phyloP scores from a whole-genome alignment of 2,329 filamentous ascomycete genomes.

The Phialocephala sp. region DNA sequence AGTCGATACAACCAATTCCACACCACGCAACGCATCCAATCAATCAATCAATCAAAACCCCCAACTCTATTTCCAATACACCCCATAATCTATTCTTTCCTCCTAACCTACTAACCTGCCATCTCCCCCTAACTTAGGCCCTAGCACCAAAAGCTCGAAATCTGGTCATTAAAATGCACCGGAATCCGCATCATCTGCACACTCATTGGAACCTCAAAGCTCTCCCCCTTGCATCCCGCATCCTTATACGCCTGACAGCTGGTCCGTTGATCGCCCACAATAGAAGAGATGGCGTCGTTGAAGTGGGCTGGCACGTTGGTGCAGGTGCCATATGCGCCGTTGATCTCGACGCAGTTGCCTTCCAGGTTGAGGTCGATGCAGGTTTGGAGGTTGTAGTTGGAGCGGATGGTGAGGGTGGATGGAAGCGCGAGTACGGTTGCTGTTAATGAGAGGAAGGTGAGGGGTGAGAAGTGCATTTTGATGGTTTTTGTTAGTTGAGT shows the following conservation, averaged over 20 bases:
- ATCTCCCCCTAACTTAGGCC: neutral
- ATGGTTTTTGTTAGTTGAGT: neutral
- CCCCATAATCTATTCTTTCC: neutral
- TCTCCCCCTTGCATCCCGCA: neutral
- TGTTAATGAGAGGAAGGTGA: neutral
- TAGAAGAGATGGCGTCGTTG: neutral
- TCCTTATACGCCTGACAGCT: neutral
- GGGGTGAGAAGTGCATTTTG: neutral
- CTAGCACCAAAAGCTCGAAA: conserved; percentile 4
- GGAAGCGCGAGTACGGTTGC: neutral
- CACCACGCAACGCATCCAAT: neutral
- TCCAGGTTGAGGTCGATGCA: conserved; percentile 3
- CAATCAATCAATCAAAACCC: neutral
- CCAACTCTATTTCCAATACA: neutral
- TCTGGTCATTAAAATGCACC: neutral
- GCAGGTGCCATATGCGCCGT: neutral
- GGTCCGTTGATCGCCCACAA: neutral
- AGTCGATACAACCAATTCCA: neutral
- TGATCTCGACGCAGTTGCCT: conserved; percentile 5
- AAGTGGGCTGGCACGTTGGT: neutral
- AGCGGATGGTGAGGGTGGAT: neutral
- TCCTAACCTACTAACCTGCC: neutral
- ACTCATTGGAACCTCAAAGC: neutral
- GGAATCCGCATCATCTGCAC: neutral
- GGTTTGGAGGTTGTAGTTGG: conserved; percentile 4